Evolutionary conservation across 306 rosid genomes (phyloP).

Genomic region (Quercus variabilis): DNA sequence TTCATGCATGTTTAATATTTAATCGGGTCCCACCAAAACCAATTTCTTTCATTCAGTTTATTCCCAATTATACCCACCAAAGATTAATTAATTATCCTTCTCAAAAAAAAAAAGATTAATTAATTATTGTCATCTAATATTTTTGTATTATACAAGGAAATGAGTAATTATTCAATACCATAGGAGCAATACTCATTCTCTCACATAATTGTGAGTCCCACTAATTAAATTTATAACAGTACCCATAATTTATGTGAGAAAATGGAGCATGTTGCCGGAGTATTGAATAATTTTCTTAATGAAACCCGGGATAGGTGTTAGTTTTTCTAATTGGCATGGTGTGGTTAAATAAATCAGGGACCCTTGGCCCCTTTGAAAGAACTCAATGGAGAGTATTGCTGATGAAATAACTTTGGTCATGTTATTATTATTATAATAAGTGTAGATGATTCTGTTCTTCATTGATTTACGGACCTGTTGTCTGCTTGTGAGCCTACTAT

Average conservation of each 20-base stretch:
- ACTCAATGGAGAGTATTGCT: neutral
- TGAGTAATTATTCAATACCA: too few relatives aligned
- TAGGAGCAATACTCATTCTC: too few relatives aligned
- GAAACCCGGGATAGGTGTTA: neutral
- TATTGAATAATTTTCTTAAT: too few relatives aligned
- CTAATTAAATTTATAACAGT: too few relatives aligned
- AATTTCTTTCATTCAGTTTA: slow-evolving; percentile 13
- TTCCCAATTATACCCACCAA: slow-evolving; percentile 23
- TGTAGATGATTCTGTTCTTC: slow-evolving; percentile 21
- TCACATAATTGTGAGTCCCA: too few relatives aligned
- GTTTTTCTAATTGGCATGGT: neutral
- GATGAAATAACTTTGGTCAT: neutral
- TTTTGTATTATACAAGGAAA: neutral
- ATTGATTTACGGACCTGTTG: slow-evolving; percentile 31
- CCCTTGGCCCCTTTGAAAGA: slow-evolving; percentile 27
- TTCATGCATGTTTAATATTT: slow-evolving; percentile 39
- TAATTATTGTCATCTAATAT: neutral
- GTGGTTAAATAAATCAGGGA: slow-evolving; percentile 18
- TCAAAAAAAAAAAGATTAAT: neutral
- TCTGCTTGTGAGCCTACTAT: slow-evolving; percentile 17
- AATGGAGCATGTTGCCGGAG: too few relatives aligned
- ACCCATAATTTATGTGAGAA: too few relatives aligned
- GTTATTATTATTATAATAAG: neutral
- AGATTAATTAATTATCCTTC: neutral
- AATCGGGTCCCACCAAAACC: slow-evolving; percentile 39